Base-by-base conservation (phyloP, 768 basidiomycete species). In the Lactarius hengduanensis region DNA sequence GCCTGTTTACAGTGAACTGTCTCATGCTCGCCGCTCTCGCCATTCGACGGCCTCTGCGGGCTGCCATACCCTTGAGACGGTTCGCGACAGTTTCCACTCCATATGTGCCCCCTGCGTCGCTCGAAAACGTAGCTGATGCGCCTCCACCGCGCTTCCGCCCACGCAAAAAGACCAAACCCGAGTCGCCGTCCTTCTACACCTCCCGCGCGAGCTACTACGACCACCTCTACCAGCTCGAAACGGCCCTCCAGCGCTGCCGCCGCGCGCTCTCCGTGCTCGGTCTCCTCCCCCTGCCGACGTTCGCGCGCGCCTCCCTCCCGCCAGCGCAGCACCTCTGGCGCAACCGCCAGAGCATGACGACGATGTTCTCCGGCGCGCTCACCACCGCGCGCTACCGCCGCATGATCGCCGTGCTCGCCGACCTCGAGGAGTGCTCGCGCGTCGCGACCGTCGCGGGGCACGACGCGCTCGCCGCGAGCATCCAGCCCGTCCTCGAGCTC, bases 161-260 rank as follows among this genome's bases (percentile, higher is more conserved):
- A 9, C 61, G 7, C 65, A 55, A 55, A 60, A 71, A 72, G 60
- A 56, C 72, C 61, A 72, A 76, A 69, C 92, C 92, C 0, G 76
- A 81, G 22, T 90, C 92, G 9, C 85, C 92, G 26, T 86, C 84
- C 57, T 96, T 94, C 78, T 97, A 92, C 79, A 93, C 94, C 20
- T 89, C 88, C 18, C 86, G 89, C 40, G 80, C 90, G 1, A 78
- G 79, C 28, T 95, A 87, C 79, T 87, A 87, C 75, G 91, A 95
- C 76, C 84, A 86, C 63, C 76, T 95, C 53, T 77, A 80, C 54
- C 78, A 82, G 53, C 83, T 96, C 20, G 86, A 94, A 72, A 78
- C 78, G 13, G 88, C 90, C 60, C 80, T 91, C 36, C 74, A 80
- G 34, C 77, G 81, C 53, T 78, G 87, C 4, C 85, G 86, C n/a